Conservation (phyloP, 225 moss, liverwort and hornwort genomes). For the Antitrichia curtipendula region DNA sequence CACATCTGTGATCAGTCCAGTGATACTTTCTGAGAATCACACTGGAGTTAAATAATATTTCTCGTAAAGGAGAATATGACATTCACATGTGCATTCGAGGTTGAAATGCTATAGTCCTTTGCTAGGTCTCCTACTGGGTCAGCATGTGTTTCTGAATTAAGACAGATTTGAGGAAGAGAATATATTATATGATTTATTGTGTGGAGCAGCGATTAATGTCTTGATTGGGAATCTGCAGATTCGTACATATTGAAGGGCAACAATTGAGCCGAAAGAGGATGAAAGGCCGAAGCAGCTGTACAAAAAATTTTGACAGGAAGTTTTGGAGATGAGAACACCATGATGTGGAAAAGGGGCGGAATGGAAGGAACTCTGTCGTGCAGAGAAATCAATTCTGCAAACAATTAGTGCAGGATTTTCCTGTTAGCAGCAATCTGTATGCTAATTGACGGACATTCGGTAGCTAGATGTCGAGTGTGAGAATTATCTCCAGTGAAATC, state of each 20-base stretch:
- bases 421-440: neutral
- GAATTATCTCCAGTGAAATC: neutral
- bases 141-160: neutral
- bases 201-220: neutral
- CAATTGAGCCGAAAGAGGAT: neutral
- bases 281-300: slow-evolving; percentile 21
- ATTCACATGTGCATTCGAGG: neutral
- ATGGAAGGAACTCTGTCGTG: neutral
- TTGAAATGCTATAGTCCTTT: neutral
- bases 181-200: neutral
- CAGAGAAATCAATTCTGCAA: neutral
- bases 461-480: slow-evolving; percentile 8
- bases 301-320: slow-evolving; percentile 28
- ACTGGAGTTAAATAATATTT: neutral
- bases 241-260: neutral
- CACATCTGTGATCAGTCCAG: neutral
- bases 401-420: slow-evolving; percentile 4
- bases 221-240: neutral
- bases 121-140: neutral
- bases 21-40: neutral
- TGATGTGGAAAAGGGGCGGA: neutral
- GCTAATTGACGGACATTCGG: neutral
- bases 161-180: neutral
- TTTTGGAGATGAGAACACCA: slow-evolving; percentile 21
- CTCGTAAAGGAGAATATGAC: neutral